Evolutionary conservation across 441 rosid species (phyloP), one percentile per base, ranked within the genome.

Genomic region (Macaranga tanarius): DNA sequence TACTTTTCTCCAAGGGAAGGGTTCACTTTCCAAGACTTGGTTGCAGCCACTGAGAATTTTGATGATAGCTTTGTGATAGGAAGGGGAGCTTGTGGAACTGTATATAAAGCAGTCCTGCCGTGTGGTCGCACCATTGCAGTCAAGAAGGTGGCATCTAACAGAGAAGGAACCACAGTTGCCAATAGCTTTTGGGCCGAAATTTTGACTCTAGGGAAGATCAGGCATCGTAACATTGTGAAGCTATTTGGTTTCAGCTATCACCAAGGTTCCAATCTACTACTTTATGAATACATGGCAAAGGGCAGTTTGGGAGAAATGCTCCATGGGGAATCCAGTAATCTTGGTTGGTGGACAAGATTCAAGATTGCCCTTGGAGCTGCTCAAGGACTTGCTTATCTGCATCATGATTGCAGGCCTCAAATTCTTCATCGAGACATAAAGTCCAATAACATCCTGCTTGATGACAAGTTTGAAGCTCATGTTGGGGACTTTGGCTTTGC

Each of bases 141-240:
- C 56, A 95, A 92, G 88, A 91, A 86, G 81, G 79, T 92, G 26
- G 87, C 89, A 48, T 92, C 99, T 31, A 87, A 91, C 83, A 77
- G 90, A 26, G 96, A 92, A 73, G 93, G 94, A 1, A 87, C 77
- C 69, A 87, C 76, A 66, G 84, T 92, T 7, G 95, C 92, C 75
- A 87, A 87, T 59, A 92, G 97, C 79, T 95, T 95, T 80, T 84
- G 82, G 1, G 97, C 98, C 1, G 99, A 95, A 73, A 95, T 95
- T 67, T 73, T 80, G 69, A 95, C 97, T 12, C 81, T 95, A 75
- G 98, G 98, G 74, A 92, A 88, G 77, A 90, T 95, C 63, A 84
- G 94, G 79, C 99, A 95, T 73, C 87, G 97, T 25, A 95, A 95
- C 77, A 92, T 92, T 15, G 98, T 95, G 65, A 95, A 89, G 88